Conservation (phyloP, 2,329 filamentous ascomycete genomes). For the Blastomyces emzantsi region DNA sequence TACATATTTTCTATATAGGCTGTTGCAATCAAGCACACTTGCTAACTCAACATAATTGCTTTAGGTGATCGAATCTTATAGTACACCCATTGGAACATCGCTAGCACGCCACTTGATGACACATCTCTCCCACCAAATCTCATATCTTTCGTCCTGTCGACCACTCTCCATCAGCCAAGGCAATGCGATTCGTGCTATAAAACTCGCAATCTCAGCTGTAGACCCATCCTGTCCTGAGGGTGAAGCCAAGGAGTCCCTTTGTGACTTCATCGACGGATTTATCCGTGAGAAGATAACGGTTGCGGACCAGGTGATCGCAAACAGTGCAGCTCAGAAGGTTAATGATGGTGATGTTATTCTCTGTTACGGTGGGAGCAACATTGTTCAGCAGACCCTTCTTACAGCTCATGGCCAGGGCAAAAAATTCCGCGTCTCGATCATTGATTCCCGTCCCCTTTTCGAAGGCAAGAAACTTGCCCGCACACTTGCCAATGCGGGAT, state of each 20-base stretch:
- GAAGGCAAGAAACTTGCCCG: conserved; percentile 65
- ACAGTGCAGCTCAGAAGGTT: conserved; percentile 66
- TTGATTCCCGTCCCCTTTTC: conserved; percentile 65
- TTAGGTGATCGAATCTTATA: conserved; percentile 86
- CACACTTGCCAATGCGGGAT: conserved; percentile 57
- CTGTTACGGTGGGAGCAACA: conserved; percentile 75
- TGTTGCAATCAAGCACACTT: conserved; percentile 9
- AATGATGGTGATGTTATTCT: conserved; percentile 71
- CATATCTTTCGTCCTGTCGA: conserved; percentile 86
- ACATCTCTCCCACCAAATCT: conserved; percentile 90
- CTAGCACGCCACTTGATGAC: conserved; percentile 85
- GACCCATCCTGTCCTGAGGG: conserved; percentile 76
- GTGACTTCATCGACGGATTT: conserved; percentile 76
- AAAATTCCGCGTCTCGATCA: conserved; percentile 71
- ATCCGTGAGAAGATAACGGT: conserved; percentile 83
- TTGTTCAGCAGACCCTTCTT: conserved; percentile 75
- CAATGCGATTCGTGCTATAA: conserved; percentile 90
- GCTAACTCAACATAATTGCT: conserved; percentile 6
- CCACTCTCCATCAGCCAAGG: conserved; percentile 96
- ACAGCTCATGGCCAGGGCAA: conserved; percentile 61
- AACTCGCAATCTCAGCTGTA: conserved; percentile 82
- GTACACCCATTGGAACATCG: conserved; percentile 73
- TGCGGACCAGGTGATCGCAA: conserved; percentile 76
- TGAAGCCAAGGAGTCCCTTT: conserved; percentile 69
- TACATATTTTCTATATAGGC: conserved; percentile 13